Base-by-base conservation (phyloP, 208 protist species). In the Herpetomonas tarakana region DNA sequence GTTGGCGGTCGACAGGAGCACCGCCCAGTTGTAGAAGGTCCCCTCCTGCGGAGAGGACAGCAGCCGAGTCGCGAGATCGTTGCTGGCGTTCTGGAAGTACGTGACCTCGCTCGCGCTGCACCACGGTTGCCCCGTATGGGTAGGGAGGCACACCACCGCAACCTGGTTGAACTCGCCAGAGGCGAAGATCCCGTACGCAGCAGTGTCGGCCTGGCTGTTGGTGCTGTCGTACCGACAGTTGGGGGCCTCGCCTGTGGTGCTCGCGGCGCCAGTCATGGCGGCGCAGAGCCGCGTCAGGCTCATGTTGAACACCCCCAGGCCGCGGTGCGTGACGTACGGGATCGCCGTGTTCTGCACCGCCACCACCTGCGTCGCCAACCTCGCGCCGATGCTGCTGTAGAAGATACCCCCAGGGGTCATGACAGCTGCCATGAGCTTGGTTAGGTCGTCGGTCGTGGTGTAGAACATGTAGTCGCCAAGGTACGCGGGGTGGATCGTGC, bases 391-490 rank as follows among this genome's bases (percentile, higher is more conserved):
- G 39, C 24, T 19, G 31, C 4, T 27, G 59, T 71, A 67, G 58
- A 68, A 77, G 1, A 70, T 11, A 12, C 62, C 62, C 21, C 54
- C 63, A 28, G 68, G 71, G 27, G 78, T 16, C n/a, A 85, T 64
- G 12, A 85, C 38, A 31, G 45, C 56, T 14, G 11, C 14, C 44
- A 50, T 44, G 16, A 85, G 27, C 12, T 55, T 55, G 21, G 38
- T 47, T n/a, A 86, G 30, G 55, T 91, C 83, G 7, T 45, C 29
- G n/a, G 30, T 59, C 41, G 62, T 77, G 14, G 73, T 83, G 65
- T 83, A 88, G 31, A 86, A 54, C 80, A 88, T 86, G 63, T 76
- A 77, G 59, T 88, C 80, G 4, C 77, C 70, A 28, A 78, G 61
- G 54, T 83, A 85, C 2, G 71, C 72, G 14, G 80, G 66, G 54